Percentiles rank a stretch among this genome's conserved stretches.
Conservation (phyloP, 345 rosid species). For the Citropsis articulata region DNA sequence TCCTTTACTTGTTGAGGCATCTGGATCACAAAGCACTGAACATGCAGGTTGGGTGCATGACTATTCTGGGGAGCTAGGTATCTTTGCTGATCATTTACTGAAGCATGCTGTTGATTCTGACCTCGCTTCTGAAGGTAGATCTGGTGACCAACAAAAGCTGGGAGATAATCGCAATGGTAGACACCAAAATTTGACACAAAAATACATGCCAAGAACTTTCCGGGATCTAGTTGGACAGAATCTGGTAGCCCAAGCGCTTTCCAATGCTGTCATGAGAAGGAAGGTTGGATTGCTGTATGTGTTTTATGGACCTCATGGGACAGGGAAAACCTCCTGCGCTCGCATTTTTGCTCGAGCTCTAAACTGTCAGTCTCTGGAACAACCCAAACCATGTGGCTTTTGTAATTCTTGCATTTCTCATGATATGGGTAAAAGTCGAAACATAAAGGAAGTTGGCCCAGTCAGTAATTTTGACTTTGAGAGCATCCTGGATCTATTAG, state of each 20-base stretch:
- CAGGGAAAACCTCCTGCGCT: conserved; percentile 95
- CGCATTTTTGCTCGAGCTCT: conserved; percentile 86
- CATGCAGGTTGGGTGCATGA: conserved; percentile 83
- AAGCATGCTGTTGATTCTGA: conserved; percentile 66
- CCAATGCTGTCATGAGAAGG: conserved; percentile 67
- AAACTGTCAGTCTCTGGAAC: conserved; percentile 77
- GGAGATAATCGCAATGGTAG: conserved; percentile 34
- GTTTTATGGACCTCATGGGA: conserved; percentile 95
- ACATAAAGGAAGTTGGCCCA: conserved; percentile 80
- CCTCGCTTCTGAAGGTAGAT: conserved; percentile 80
- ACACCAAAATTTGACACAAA: conserved; percentile 88
- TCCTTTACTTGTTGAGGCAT: conserved; percentile 69
- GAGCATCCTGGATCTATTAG: conserved; percentile 65
- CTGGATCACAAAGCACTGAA: conserved; percentile 61
- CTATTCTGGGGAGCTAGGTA: conserved; percentile 91
- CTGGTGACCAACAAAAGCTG: conserved; percentile 40
- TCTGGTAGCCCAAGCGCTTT: conserved; percentile 82
- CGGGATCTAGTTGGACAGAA: conserved; percentile 83
- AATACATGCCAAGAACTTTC: conserved; percentile 74
- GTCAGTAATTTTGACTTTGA: conserved; percentile 72
- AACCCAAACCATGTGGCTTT: conserved; percentile 72
- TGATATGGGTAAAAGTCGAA: conserved; percentile 65
- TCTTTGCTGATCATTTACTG: conserved; percentile 76
- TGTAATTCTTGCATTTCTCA: conserved; percentile 77
- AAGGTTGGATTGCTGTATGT: conserved; percentile 89